Evolutionary conservation across 2,329 filamentous ascomycete species (phyloP), one percentile per base, ranked within the genome.

Genomic region (Curvularia lunata): DNA sequence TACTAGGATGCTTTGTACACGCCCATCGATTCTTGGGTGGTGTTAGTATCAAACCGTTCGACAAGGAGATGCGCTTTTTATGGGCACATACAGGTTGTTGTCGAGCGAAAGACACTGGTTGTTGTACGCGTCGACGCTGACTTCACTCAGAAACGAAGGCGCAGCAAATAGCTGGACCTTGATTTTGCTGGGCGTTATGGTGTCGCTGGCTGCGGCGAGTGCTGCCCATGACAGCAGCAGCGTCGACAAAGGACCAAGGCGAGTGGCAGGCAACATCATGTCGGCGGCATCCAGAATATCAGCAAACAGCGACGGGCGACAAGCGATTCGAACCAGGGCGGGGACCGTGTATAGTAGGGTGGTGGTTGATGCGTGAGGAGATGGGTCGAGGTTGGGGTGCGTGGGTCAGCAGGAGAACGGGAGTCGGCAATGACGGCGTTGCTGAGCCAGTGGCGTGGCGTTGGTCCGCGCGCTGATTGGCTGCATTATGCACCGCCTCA

Each of bases 91-190:
- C 73, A 76, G 46, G 52, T 74, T 76, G 48, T 75, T 75, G 25
- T 70, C 67, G 30, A 76, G 62, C 52, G 66, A 68, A 7, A 72
- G 48, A 54, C 73, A 76, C 42, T 63, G 61, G 46, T 68, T 61
- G 43, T 72, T 70, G 34, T 64, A 63, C 46, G 70, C 67, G 48
- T 76, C 73, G 10, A 76, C 68, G 2, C 65, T 68, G 0, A 74
- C 71, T 46, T 74, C 72, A 18, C 64, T 65, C 28, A 69, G 65
- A 48, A 72, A 76, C n/a, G 72, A 68, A 1, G 72, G 70, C 23
- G 64, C 53, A 5, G 72, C 73, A 47, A 73, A 76, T 5, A 76
- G 52, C 50, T 74, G 74, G 5, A 76, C 72, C 56, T 73, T 75
- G 62, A 76, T 75, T 30, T 67, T 67, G 27, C 53, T 52, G 4